phyloP scores from a whole-genome alignment of 495 filamentous ascomycete genomes.

The Talaromyces wortmannii region DNA sequence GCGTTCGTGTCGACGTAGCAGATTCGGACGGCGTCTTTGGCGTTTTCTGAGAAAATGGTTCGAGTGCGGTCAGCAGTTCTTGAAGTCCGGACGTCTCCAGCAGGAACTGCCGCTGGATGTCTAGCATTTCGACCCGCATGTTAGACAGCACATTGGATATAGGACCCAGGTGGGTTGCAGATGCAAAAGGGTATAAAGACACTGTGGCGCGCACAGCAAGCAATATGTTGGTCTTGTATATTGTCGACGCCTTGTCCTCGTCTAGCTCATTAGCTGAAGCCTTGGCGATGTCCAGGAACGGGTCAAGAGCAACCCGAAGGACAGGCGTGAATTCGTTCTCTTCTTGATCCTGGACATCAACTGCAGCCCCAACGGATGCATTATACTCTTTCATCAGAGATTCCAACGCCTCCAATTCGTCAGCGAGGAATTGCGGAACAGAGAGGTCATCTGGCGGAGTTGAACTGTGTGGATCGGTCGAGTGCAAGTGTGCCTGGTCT shows the following conservation, averaged over 20 bases:
- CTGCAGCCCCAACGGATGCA: conserved; percentile 57
- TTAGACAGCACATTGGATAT: conserved; percentile 30
- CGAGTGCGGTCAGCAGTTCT: conserved; percentile 58
- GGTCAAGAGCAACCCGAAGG: conserved; percentile 77
- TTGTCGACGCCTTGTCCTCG: conserved; percentile 48
- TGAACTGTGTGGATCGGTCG: conserved; percentile 59
- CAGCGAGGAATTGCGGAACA: conserved; percentile 76
- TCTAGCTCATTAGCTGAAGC: conserved; percentile 57
- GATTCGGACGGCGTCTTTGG: conserved; percentile 21
- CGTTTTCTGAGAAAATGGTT: conserved; percentile 24
- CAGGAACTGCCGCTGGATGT: conserved; percentile 53
- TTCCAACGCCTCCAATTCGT: conserved; percentile 67
- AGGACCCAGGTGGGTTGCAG: conserved; percentile 26
- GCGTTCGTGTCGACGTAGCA: conserved; percentile 25
- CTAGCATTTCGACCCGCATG: conserved; percentile 32
- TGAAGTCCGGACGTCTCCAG: conserved; percentile 67
- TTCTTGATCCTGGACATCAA: conserved; percentile 44
- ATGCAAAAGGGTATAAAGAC: conserved; percentile 34
- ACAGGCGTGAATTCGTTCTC: conserved; percentile 60
- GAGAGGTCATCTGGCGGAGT: conserved; percentile 51
- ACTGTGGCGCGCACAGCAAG: conserved; percentile 43
- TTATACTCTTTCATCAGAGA: conserved; percentile 79
- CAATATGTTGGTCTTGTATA: conserved; percentile 82
- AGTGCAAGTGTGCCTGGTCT: conserved; percentile 67
- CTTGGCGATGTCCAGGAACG: conserved; percentile 69